phyloP scores from a whole-genome alignment of 192 early-diverging fungal species.

The Gamsiella multidivaricata region DNA sequence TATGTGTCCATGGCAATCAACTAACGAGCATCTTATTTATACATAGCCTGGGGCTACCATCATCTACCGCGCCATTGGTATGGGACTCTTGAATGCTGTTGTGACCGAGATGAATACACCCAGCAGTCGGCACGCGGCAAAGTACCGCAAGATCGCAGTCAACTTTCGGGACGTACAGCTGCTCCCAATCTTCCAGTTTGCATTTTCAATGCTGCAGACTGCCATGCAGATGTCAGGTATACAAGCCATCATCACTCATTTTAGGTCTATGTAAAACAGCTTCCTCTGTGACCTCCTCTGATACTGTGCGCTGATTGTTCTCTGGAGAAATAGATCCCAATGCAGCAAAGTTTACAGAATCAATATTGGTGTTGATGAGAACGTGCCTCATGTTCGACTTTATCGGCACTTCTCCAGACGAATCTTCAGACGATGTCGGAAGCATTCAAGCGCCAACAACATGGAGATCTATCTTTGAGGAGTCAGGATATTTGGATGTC shows the following conservation, averaged over 20 bases:
- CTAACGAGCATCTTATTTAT: background rate
- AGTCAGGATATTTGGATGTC: constrained; percentile 74
- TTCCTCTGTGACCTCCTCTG: background rate
- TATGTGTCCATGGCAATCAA: background rate
- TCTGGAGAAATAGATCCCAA: constrained; percentile 18
- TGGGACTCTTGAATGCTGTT: constrained; percentile 36
- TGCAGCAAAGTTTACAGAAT: constrained; percentile 35
- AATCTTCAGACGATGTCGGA: constrained; percentile 41
- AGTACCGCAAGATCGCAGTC: constrained; percentile 42
- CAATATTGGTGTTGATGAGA: constrained; percentile 34
- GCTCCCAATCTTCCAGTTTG: constrained; percentile 41
- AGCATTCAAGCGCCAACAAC: constrained; percentile 78
- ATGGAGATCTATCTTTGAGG: constrained; percentile 83
- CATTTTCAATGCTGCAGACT: constrained; percentile 11
- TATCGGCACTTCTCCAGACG: constrained; percentile 44
- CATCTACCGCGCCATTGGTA: constrained; percentile 29
- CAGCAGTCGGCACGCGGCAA: constrained; percentile 29
- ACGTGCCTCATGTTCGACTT: constrained; percentile 47
- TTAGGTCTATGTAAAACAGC: no score
- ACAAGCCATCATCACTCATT: no score
- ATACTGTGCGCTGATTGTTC: background rate
- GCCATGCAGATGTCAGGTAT: constrained; percentile 32
- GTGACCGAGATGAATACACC: constrained; percentile 37
- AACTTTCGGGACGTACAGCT: constrained; percentile 46
- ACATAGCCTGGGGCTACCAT: constrained; percentile 18